phyloP scores from a whole-genome alignment of 164 flowering plant genomes.

The Akebia trifoliata region DNA sequence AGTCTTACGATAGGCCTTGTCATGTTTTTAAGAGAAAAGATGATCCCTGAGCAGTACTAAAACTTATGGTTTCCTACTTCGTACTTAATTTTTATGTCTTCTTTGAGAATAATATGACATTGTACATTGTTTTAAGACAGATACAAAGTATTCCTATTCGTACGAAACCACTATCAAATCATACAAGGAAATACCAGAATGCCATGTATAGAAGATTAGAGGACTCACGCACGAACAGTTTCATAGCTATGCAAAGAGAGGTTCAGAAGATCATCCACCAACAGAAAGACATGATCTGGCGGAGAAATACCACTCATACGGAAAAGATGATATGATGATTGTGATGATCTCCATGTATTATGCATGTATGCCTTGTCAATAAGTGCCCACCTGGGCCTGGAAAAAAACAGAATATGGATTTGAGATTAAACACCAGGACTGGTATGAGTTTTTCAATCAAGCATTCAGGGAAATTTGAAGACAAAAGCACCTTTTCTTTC shows the following conservation, averaged over 20 bases:
- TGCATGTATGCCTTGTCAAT: constrained; percentile 95
- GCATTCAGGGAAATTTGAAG: constrained; percentile 3
- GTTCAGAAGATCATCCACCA: constrained; percentile 78
- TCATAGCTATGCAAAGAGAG: constrained; percentile 88
- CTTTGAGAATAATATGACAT: too few species aligned
- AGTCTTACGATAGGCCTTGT: not conserved
- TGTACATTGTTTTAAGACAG: too few species aligned
- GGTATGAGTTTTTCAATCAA: constrained; percentile 5
- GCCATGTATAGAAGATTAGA: not conserved
- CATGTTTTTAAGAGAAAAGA: not conserved
- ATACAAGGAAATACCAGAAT: not conserved
- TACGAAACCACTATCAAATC: not conserved
- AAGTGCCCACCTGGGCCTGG: constrained; percentile 95
- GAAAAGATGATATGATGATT: constrained; percentile 80
- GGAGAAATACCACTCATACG: constrained; percentile 59
- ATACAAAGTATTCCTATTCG: not conserved
- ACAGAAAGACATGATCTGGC: constrained; percentile 47
- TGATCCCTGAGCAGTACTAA: too few species aligned
- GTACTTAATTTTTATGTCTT: too few species aligned
- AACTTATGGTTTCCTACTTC: too few species aligned
- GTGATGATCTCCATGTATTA: constrained; percentile 95
- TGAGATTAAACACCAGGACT: constrained; percentile 2
- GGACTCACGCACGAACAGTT: constrained; percentile 86
- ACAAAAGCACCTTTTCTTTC: constrained; percentile 67
- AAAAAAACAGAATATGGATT: constrained; percentile 11